Conservation (phyloP, 1,139 yeast species). For the Keqinozyma sinolaborantium region DNA sequence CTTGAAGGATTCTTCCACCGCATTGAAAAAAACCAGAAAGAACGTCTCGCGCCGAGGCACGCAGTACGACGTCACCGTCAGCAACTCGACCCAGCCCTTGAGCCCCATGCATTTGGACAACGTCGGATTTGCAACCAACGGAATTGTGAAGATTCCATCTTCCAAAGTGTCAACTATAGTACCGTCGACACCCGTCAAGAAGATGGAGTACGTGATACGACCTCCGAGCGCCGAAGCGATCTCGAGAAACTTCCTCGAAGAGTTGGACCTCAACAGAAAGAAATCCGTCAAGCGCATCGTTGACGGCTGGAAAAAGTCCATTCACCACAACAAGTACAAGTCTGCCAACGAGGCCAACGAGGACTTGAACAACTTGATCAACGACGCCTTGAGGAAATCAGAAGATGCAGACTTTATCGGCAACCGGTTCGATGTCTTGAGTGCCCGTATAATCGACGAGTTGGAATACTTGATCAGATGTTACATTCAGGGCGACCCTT, state of each 20-base stretch:
- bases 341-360: constrained; percentile 9
- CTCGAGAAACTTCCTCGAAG: neutral
- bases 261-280: constrained; percentile 24
- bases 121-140: constrained; percentile 49
- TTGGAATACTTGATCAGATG: constrained; percentile 45
- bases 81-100: constrained; percentile 3
- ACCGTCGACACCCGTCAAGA: constrained; percentile 70
- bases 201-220: constrained; percentile 42
- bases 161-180: constrained; percentile 43
- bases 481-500: constrained; percentile 24
- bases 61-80: neutral
- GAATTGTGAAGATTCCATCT: constrained; percentile 45
- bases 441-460: constrained; percentile 79
- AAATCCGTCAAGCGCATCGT: constrained; percentile 37
- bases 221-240: constrained; percentile 3
- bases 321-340: constrained; percentile 11
- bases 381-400: constrained; percentile 8
- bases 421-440: constrained; percentile 63
- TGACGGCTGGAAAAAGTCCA: constrained; percentile 40
- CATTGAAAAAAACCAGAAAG: constrained; percentile 27
- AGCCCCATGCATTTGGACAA: constrained; percentile 23
- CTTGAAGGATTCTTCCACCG: constrained; percentile 40
- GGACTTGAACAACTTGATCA: constrained; percentile 10
- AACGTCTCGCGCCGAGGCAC: constrained; percentile 2
- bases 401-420: constrained; percentile 22